A percentile compares a stretch with the other conserved stretches of the same genome.
These are phyloP conservation scores for Xylaria venustula DNA, from an alignment of 495 filamentous ascomycete genomes.

Conservation along the genomic window DNA sequence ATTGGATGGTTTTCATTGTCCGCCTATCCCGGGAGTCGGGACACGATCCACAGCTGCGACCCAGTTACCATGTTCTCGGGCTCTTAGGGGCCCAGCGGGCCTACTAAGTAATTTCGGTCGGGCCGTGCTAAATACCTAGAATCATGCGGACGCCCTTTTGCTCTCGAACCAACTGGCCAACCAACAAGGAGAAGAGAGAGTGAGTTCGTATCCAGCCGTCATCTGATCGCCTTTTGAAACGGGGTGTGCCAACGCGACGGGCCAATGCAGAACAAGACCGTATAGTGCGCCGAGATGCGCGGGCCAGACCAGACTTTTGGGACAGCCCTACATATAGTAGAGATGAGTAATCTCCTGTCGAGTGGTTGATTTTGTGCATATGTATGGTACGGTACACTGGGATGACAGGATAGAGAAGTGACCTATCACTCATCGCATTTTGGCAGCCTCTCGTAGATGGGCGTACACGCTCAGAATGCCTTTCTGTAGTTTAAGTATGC, in stretches of 20 bases:
- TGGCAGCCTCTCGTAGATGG: no score
- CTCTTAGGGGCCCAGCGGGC: neutral
- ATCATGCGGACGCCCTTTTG: no score
- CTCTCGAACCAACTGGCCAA: neutral
- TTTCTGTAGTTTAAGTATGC: neutral
- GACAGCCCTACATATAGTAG: neutral
- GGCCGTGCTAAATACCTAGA: neutral
- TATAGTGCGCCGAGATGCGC: no score
- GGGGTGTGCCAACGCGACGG: neutral
- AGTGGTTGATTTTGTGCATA: neutral
- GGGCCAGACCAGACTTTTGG: neutral
- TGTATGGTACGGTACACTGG: neutral
- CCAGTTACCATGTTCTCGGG: conserved; percentile 11
- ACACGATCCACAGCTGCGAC: conserved; percentile 3
- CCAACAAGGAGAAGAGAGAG: no score
- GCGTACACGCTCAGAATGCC: no score
- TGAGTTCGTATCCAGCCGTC: no score
- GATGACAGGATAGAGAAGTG: no score
- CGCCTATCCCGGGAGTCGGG: conserved; percentile 5
- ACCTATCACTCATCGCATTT: no score
- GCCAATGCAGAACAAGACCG: neutral
- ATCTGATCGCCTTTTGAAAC: neutral
- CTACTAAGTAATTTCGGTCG: conserved; percentile 1
- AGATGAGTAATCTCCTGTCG: neutral
- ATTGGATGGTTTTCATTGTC: neutral